Evolutionary conservation across 345 rosid genomes (phyloP), one percentile per base, ranked within the genome.

Genomic region (Melaleuca alternifolia): DNA sequence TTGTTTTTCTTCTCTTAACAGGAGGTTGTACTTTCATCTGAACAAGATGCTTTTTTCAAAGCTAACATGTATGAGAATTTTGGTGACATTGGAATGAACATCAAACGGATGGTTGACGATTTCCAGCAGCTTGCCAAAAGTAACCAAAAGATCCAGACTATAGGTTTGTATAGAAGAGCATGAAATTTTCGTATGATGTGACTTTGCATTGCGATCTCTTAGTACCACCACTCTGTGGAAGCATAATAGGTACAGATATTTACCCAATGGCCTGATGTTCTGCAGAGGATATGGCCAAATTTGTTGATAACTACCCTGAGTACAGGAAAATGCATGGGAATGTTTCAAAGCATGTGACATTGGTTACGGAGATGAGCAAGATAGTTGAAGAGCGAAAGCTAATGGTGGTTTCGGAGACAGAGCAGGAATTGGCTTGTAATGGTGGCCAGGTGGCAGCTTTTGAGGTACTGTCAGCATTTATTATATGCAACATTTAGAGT

Each of bases 251-350:
- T 71, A 18, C 41, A 5, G 26, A 21, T 71, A 71, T 71, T 37
- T 71, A 37, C 26, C 81, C 81, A 71, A 37, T 71, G 81, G 81
- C 20, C 85, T 83, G 61, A 62, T 85, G 75, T 89, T 90, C 85
- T 90, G 92, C 95, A 97, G 99, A 94, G 89, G 99, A 97, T 91
- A 96, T 95, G 99, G 99, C 98, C 89, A 97, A 95, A 89, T 97
- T 97, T 92, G 98, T 97, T 86, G 99, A 96, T 86, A 96, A 93
- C 86, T 97, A 97, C 87, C 99, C 99, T 11, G 99, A 94, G 93
- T 97, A 94, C 88, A 93, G 93, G 88, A 96, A 96, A 92, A 96
- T 96, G 99, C 99, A 96, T 84, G 99, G 99, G 81, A 97, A 96
- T 89, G 99, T 97, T 51, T 97, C 99, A 83, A 97, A 97, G 89